phyloP scores from a whole-genome alignment of 2,329 filamentous ascomycete genomes.

The Curvularia eragrostidis region DNA sequence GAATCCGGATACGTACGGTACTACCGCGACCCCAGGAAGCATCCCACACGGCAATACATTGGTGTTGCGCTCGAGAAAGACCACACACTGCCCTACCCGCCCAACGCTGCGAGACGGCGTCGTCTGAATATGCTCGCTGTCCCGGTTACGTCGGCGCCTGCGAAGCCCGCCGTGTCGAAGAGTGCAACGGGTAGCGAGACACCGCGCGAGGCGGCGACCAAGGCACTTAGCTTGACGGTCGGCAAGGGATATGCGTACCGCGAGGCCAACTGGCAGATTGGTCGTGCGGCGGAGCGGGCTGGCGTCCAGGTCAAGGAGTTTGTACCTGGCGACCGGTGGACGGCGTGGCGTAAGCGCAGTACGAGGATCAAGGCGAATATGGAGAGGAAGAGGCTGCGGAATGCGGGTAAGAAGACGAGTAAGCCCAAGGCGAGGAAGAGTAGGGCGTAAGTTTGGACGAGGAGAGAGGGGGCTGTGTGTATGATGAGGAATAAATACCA shows the following conservation, averaged over 20 bases:
- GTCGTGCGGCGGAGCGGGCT: constrained; percentile 66
- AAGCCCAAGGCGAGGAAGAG: constrained; percentile 42
- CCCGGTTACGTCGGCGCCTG: constrained; percentile 6
- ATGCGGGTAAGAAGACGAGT: constrained; percentile 48
- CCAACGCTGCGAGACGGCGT: constrained; percentile 75
- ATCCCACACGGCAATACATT: constrained; percentile 92
- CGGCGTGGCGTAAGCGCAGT: constrained; percentile 68
- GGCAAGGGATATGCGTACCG: constrained; percentile 68
- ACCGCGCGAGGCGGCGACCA: constrained; percentile 44
- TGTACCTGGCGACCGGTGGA: constrained; percentile 66
- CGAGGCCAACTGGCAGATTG: constrained; percentile 72
- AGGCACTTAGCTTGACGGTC: constrained; percentile 29
- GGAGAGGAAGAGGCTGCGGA: constrained; percentile 63
- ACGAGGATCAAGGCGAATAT: constrained; percentile 59
- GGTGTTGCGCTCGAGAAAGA: constrained; percentile 86
- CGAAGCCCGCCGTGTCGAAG: too few relatives aligned
- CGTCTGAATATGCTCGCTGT: constrained; percentile 75
- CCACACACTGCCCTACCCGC: constrained; percentile 78
- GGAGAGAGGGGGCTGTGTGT: background rate
- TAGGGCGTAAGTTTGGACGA: constrained; percentile 14
- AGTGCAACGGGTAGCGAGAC: too few relatives aligned
- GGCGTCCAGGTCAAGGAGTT: constrained; percentile 63
- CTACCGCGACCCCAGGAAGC: constrained; percentile 83
- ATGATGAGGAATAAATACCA: background rate
- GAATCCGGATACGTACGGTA: constrained; percentile 92